Conservation (phyloP, 2,329 filamentous ascomycete species). For the Periconia macrospinosa region DNA sequence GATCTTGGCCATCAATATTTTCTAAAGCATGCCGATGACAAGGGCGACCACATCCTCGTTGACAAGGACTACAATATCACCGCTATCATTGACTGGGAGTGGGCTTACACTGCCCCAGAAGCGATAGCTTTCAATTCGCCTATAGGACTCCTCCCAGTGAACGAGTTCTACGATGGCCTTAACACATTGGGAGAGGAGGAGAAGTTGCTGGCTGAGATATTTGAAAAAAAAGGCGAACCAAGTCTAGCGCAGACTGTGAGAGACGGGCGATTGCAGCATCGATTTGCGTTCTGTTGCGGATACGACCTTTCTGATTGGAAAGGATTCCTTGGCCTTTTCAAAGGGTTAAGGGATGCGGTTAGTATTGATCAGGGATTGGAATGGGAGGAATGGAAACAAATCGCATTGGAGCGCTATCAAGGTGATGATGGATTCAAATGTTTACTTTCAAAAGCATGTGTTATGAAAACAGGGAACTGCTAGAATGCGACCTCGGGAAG, state of each 20-base stretch:
- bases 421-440: slow-evolving; percentile 14
- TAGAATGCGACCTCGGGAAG: no score
- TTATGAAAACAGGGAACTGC: no score
- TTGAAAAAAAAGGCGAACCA: slow-evolving; percentile 38
- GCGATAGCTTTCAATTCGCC: slow-evolving; percentile 50
- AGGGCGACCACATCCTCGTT: slow-evolving; percentile 53
- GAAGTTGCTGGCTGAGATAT: slow-evolving; percentile 34
- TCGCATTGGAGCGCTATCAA: slow-evolving; percentile 40
- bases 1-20: slow-evolving; percentile 39
- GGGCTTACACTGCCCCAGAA: slow-evolving; percentile 33
- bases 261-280: slow-evolving; percentile 44
- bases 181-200: slow-evolving; percentile 46
- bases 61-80: slow-evolving; percentile 52
- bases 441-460: slow-evolving; percentile 7
- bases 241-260: slow-evolving; percentile 42
- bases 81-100: slow-evolving; percentile 54
- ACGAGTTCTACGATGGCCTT: slow-evolving; percentile 45
- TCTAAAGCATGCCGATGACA: slow-evolving; percentile 53
- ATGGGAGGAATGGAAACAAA: slow-evolving; percentile 45
- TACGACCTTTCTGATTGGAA: slow-evolving; percentile 49
- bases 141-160: slow-evolving; percentile 44
- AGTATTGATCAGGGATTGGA: slow-evolving; percentile 38
- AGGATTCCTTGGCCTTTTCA: slow-evolving; percentile 48
- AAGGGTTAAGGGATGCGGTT: slow-evolving; percentile 42
- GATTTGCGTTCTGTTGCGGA: slow-evolving; percentile 47